Conservation (phyloP, 768 basidiomycete species). For the Xerocomellus amylosporus region DNA sequence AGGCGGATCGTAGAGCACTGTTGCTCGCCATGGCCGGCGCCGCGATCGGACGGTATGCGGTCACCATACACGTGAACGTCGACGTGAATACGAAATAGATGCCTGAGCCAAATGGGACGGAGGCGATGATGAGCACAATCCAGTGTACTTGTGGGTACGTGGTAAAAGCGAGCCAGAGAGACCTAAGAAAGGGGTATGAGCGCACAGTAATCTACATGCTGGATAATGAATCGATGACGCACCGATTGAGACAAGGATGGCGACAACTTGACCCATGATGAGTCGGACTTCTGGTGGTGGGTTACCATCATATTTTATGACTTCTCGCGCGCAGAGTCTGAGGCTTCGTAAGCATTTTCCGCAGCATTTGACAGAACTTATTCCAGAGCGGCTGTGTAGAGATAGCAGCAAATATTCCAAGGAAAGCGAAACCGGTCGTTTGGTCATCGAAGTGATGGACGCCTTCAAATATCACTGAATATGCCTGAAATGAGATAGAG, state of each 20-base stretch:
- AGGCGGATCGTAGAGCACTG: conserved; percentile 43
- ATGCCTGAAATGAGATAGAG: conserved; percentile 56
- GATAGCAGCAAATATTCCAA: conserved; percentile 44
- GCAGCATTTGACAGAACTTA: conserved; percentile 11
- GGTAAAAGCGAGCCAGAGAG: conserved; percentile 56
- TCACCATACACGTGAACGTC: conserved; percentile 57
- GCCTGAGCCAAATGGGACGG: conserved; percentile 52
- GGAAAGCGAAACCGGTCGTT: conserved; percentile 45
- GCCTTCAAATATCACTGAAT: conserved; percentile 50
- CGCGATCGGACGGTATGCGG: conserved; percentile 48
- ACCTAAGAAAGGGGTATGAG: conserved; percentile 19
- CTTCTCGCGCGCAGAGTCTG: conserved; percentile 40
- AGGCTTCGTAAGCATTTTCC: background rate
- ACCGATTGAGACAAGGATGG: conserved; percentile 60
- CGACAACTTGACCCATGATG: conserved; percentile 67
- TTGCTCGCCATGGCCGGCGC: conserved; percentile 71
- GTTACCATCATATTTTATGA: conserved; percentile 38
- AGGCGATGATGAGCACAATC: conserved; percentile 46
- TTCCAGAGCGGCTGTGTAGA: conserved; percentile 47
- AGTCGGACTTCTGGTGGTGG: conserved; percentile 68
- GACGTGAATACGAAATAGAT: conserved; percentile 64
- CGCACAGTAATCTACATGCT: background rate
- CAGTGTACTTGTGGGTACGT: conserved; percentile 46
- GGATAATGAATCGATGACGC: conserved; percentile 18
- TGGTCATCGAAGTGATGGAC: conserved; percentile 55